Evolutionary conservation across 169 alveolate species (phyloP).

Genomic region (Neospora caninum): DNA sequence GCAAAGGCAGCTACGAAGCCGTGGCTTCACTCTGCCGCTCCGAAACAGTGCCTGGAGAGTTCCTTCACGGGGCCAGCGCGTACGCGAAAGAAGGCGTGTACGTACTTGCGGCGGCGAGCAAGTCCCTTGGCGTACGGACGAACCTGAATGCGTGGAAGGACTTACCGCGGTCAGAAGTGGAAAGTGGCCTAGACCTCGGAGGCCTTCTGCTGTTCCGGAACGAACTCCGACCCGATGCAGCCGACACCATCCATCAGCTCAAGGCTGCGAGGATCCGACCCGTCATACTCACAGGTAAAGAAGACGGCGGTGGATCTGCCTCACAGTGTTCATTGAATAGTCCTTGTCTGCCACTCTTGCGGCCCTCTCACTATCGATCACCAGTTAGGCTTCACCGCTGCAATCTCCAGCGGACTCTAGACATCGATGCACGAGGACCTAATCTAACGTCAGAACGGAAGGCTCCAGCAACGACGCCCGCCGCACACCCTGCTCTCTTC

Average conservation of each 20-base stretch:
- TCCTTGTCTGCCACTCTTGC: no score
- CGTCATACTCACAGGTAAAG: conserved; percentile 38
- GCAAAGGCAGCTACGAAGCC: conserved; percentile 40
- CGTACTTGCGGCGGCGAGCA: conserved; percentile 38
- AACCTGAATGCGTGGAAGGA: background rate
- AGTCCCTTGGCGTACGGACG: background rate
- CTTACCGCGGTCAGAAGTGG: conserved; percentile 22
- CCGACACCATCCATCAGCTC: conserved; percentile 24
- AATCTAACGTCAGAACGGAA: no score
- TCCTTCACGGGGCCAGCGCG: background rate
- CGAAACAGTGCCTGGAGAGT: conserved; percentile 21
- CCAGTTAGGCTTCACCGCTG: no score
- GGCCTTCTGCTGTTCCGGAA: conserved; percentile 40
- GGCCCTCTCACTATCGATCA: no score
- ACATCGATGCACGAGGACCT: no score
- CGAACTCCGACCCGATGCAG: conserved; percentile 22
- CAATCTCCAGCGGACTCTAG: no score
- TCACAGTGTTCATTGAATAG: no score
- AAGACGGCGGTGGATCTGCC: no score
- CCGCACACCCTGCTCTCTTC: no score
- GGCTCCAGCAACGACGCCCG: no score
- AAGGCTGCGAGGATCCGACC: conserved; percentile 22
- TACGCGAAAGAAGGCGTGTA: conserved; percentile 38
- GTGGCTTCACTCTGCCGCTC: background rate
- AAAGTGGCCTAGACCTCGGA: background rate